Evolutionary conservation across 202 grass and related monocot genomes (phyloP).

Genomic region (Cymbopogon flexuosus): DNA sequence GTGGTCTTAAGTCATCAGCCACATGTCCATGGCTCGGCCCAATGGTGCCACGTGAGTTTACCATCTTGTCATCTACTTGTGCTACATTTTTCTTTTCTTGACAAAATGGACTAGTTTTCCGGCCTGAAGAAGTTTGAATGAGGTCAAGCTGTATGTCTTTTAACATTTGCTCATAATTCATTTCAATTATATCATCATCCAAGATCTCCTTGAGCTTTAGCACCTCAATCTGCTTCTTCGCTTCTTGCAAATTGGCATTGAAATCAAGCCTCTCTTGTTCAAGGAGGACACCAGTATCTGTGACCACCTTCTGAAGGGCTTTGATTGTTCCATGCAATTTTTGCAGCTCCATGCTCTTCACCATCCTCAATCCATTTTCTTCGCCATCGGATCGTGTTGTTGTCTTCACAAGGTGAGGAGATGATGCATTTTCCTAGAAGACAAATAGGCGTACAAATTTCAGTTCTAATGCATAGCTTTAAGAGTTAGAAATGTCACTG

Average conservation of each 20-base stretch:
- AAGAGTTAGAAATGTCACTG: background rate
- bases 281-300: slow-evolving; percentile 54
- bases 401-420: slow-evolving; percentile 27
- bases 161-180: slow-evolving; percentile 61
- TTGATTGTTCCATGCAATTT: slow-evolving; percentile 70
- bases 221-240: slow-evolving; percentile 77
- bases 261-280: slow-evolving; percentile 77
- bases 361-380: slow-evolving; percentile 29
- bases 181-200: slow-evolving; percentile 52
- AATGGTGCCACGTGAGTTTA: slow-evolving; percentile 5
- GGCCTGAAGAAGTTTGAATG: slow-evolving; percentile 51
- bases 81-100: slow-evolving; percentile 32
- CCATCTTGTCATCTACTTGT: slow-evolving; percentile 20
- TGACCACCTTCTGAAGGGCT: slow-evolving; percentile 70
- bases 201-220: slow-evolving; percentile 67
- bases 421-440: slow-evolving; percentile 49
- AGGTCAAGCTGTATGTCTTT: slow-evolving; percentile 91
- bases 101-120: slow-evolving; percentile 24
- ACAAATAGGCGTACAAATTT: background rate
- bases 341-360: slow-evolving; percentile 53
- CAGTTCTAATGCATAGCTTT: background rate
- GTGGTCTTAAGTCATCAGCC: slow-evolving; percentile 29
- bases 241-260: slow-evolving; percentile 55
- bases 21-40: slow-evolving; percentile 41
- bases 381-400: slow-evolving; percentile 26